phyloP scores from a whole-genome alignment of 345 rosid species.

The Streptanthus diversifolius region DNA sequence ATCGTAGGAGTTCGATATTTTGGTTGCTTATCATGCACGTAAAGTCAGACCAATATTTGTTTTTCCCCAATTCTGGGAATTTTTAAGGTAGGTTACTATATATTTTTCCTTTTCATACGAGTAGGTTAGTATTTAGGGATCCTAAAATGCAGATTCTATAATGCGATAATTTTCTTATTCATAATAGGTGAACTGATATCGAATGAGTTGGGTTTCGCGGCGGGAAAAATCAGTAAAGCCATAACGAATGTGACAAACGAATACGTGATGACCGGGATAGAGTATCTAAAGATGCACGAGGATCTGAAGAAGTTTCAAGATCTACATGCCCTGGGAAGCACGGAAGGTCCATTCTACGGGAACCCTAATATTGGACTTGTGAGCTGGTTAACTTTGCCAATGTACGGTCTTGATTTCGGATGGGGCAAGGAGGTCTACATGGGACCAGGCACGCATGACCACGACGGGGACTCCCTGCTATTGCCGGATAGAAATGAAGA shows the following conservation, averaged over 20 bases:
- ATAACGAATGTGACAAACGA: conserved; percentile 41
- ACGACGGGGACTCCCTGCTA: conserved; percentile 46
- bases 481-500: conserved; percentile 34
- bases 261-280: conserved; percentile 38
- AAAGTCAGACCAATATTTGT: background rate
- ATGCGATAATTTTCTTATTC: background rate
- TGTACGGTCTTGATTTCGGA: conserved; percentile 54
- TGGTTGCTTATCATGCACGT: background rate
- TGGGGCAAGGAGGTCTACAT: conserved; percentile 57
- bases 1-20: background rate
- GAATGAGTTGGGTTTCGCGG: conserved; percentile 43
- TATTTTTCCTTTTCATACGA: background rate
- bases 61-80: background rate
- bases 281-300: conserved; percentile 42
- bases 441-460: conserved; percentile 52
- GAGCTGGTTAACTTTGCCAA: conserved; percentile 60
- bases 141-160: background rate
- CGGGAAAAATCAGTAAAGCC: conserved; percentile 41
- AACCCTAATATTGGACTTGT: conserved; percentile 61
- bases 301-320: conserved; percentile 50
- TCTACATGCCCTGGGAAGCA: conserved; percentile 44
- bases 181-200: conserved; percentile 36
- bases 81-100: background rate
- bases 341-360: conserved; percentile 52
- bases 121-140: background rate